These are phyloP conservation scores for Tilletiaria anomala DNA, from an alignment of 1,284 basidiomycete genomes.

Conservation along the genomic window DNA sequence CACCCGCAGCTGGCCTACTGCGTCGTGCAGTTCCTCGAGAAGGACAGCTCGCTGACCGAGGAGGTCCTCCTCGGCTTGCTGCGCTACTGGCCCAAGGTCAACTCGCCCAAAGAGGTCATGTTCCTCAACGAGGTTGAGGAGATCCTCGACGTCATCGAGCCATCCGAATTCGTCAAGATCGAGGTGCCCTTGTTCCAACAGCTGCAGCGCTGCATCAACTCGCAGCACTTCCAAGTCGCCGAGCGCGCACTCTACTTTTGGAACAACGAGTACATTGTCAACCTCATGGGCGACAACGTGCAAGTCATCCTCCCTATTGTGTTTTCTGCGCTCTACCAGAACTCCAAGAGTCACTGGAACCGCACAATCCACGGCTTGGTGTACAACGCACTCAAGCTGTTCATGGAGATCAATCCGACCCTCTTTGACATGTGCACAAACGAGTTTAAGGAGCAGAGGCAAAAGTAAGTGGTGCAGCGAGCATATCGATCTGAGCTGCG, in stretches of 20 bases:
- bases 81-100: constrained; percentile 98
- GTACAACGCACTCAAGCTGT: constrained; percentile 92
- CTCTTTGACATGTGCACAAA: too few relatives aligned
- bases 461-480: too few relatives aligned
- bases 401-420: constrained; percentile 98
- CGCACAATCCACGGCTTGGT: constrained; percentile 97
- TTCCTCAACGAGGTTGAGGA: constrained; percentile 99
- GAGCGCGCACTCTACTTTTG: constrained; percentile 40
- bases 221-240: constrained; percentile 83
- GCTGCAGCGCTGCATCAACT: constrained; percentile 91
- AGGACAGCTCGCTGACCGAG: constrained; percentile 80
- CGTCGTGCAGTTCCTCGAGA: constrained; percentile 96
- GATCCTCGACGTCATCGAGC: constrained; percentile 95
- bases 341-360: constrained; percentile 97
- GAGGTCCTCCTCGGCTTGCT: constrained; percentile 89
- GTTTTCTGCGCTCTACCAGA: constrained; percentile 91
- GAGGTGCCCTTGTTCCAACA: constrained; percentile 87
- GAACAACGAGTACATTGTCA: constrained; percentile 97
- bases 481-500: too few relatives aligned
- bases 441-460: too few relatives aligned
- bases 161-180: constrained; percentile 90
- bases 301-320: constrained; percentile 81
- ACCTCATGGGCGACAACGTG: constrained; percentile 95
- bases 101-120: constrained; percentile 99
- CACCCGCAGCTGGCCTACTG: constrained; percentile 98